phyloP scores from a whole-genome alignment of 75 land plant genomes.

The Adiantum capillusveneris region DNA sequence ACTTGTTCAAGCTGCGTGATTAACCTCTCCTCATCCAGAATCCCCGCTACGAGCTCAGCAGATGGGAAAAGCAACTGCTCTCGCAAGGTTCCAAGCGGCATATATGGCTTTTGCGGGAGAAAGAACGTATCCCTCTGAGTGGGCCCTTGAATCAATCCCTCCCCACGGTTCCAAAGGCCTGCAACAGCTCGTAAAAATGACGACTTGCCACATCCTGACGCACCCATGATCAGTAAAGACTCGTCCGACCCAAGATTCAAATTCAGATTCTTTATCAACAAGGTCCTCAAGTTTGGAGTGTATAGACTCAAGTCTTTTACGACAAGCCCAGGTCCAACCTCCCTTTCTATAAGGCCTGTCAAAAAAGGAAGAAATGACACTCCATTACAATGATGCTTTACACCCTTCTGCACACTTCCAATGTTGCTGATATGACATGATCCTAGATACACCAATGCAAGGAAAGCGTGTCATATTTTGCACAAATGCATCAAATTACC shows the following conservation, averaged over 20 bases:
- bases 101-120: conserved; percentile 47
- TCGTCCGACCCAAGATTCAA: conserved; percentile 35
- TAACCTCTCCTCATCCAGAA: conserved; percentile 15
- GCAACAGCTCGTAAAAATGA: conserved; percentile 39
- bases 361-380: not conserved
- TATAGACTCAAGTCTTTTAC: conserved; percentile 21
- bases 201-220: conserved; percentile 53
- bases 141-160: conserved; percentile 32
- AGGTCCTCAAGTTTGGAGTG: conserved; percentile 27
- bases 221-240: conserved; percentile 38
- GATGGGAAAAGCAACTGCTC: conserved; percentile 41
- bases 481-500: not conserved
- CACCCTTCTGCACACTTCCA: no score
- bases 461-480: not conserved
- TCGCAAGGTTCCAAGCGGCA: conserved; percentile 39
- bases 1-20: conserved; percentile 24
- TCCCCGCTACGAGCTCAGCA: not conserved
- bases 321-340: conserved; percentile 31
- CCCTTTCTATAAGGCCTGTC: conserved; percentile 29
- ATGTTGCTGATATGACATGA: no score
- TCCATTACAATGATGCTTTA: not conserved
- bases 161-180: conserved; percentile 40
- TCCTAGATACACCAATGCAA: not conserved
- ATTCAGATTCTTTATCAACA: conserved; percentile 27
- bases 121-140: conserved; percentile 26